phyloP scores from a whole-genome alignment of 371 early-diverging fungal species.

The Rhizomucor pusillus region DNA sequence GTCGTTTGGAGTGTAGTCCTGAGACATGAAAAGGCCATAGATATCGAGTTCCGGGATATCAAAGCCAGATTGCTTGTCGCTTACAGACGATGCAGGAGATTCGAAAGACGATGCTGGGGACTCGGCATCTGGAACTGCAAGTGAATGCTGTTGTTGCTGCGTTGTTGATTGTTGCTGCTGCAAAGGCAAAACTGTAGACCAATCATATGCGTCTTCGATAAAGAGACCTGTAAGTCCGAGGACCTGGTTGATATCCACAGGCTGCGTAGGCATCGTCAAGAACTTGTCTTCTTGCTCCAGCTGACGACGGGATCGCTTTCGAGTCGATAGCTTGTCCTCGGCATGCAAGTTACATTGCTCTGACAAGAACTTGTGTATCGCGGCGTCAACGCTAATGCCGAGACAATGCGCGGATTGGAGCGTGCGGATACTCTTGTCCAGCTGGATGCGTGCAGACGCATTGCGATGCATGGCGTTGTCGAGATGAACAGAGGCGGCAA shows the following conservation, averaged over 20 bases:
- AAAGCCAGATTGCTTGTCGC: background rate
- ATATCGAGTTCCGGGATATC: background rate
- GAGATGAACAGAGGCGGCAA: conserved; percentile 11
- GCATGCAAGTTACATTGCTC: background rate
- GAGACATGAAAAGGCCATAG: background rate
- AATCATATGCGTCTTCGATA: background rate
- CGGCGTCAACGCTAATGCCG: background rate
- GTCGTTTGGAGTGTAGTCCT: background rate
- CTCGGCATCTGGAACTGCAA: background rate
- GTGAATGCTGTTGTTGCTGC: background rate
- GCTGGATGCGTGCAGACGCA: conserved; percentile 1
- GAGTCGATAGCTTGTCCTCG: background rate
- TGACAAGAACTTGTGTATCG: background rate
- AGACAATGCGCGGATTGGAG: background rate
- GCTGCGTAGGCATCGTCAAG: background rate
- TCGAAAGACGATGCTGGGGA: background rate
- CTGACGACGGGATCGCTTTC: background rate
- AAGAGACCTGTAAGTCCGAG: background rate
- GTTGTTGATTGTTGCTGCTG: background rate
- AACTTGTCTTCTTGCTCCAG: background rate
- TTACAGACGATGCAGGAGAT: background rate
- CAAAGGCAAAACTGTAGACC: background rate
- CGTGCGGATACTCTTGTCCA: background rate
- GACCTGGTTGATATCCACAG: background rate
- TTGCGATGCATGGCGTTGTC: conserved; percentile 3